Evolutionary conservation across 2,329 filamentous ascomycete species (phyloP).

Genomic region (Aspergillus felis): DNA sequence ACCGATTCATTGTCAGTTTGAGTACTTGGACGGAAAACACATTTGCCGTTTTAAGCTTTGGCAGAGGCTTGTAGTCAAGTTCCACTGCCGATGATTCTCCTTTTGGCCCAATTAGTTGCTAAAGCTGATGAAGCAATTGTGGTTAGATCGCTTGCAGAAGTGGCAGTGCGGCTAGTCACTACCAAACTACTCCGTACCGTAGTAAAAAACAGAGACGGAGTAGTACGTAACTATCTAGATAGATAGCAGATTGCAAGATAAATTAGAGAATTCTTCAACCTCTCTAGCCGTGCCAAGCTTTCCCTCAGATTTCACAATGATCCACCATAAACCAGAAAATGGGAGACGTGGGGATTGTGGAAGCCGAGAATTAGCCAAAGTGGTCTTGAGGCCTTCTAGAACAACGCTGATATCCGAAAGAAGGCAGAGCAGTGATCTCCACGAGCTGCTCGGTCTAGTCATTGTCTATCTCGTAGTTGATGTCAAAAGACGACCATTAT

Average conservation of each 20-base stretch:
- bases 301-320: slow-evolving; percentile 8
- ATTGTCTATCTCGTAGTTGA: neutral
- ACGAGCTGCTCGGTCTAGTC: neutral
- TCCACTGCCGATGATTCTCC: neutral
- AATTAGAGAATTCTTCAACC: neutral
- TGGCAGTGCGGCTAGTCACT: no score
- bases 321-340: neutral
- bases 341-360: neutral
- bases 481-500: neutral
- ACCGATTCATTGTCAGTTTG: neutral
- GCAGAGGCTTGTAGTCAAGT: neutral
- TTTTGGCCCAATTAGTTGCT: neutral
- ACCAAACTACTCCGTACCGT: no score
- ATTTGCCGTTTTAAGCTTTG: neutral
- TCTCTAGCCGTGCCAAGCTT: slow-evolving; percentile 13
- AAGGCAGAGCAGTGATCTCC: neutral
- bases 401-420: neutral
- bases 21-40: neutral
- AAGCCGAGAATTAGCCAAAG: neutral
- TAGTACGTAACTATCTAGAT: no score
- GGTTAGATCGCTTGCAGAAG: no score
- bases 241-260: no score
- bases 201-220: no score
- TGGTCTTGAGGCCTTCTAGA: neutral
- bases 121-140: no score